Percentiles rank a stretch among this genome's conserved stretches.
These are phyloP conservation scores for Nepenthes mirabilis DNA, from an alignment of 148 eudicot species.

Conservation along the genomic window DNA sequence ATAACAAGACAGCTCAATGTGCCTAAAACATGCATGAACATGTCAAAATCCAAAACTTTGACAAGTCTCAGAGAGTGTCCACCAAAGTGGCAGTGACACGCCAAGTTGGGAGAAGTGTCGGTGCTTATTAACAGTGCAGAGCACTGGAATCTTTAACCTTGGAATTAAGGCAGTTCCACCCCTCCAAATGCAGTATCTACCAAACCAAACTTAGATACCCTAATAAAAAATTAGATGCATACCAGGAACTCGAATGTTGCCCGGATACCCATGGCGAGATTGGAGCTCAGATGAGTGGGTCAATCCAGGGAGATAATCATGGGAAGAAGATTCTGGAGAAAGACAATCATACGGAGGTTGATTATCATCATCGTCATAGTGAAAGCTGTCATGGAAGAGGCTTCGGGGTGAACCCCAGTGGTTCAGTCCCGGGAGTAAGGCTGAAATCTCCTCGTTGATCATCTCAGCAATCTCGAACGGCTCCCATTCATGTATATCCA, in stretches of 20 bases:
- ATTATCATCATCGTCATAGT: slow-evolving; percentile 34
- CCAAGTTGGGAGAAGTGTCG: no score
- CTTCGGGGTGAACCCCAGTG: slow-evolving; percentile 8
- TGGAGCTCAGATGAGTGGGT: not conserved
- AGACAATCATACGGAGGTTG: slow-evolving; percentile 18
- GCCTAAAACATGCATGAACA: no score
- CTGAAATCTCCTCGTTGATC: slow-evolving; percentile 54
- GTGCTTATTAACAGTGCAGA: no score
- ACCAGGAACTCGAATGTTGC: not conserved
- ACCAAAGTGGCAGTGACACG: no score
- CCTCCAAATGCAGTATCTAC: not conserved
- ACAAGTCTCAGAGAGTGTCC: no score
- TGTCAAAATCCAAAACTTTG: no score
- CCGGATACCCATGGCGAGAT: not conserved
- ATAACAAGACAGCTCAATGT: no score
- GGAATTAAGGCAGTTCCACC: no score
- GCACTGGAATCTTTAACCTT: no score
- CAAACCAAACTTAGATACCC: no score
- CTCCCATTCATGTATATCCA: slow-evolving; percentile 63
- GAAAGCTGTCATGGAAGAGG: slow-evolving; percentile 35
- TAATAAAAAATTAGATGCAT: not conserved
- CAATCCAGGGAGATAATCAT: slow-evolving; percentile 18
- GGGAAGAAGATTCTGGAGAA: slow-evolving; percentile 32
- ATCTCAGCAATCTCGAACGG: slow-evolving; percentile 54
- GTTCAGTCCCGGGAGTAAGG: slow-evolving; percentile 48